Evolutionary conservation across 306 rosid genomes (phyloP), one percentile per base, ranked within the genome.

Genomic region (Rosa rugosa): DNA sequence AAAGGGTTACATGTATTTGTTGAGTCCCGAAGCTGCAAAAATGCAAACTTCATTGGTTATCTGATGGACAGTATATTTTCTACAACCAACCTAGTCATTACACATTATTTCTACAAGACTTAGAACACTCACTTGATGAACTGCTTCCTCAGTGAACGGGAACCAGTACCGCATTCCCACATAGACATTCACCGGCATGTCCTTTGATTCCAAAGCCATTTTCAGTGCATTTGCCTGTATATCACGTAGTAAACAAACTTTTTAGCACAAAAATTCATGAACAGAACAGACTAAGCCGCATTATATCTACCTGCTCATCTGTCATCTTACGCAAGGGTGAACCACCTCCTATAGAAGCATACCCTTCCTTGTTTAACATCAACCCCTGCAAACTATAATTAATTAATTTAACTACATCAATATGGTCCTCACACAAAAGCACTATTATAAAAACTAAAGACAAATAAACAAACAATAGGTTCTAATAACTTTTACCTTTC

Each of bases 321-420:
- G 98, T 96, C 73, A 93, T 96, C 85, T 96, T 90, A 44, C 99
- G 96, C 80, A 96, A 85, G 9, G 99, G 99, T 59, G 99, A 96
- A 82, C 99, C 99, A 50, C 99, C 99, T 60, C 99, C 99, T 60
- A 96, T 96, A 72, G 99, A 83, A 80, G 98, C 99, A 90, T 96
- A 96, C 60, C 96, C 99, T 85, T 91, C 99, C 87, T 87, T 96
- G 78, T 25, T 25, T 25, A 25, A 25, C 27, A 25, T 25, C 27
- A 25, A 25, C 27, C 27, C 27, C 27, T 25, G 27, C 27, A 25
- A 25, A 25, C 27, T 25, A 25, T 25, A 25, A 25, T 25, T 25
- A 25, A 25, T 25, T 25, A 25, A 25, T 25, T 25, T 25, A 25
- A 25, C 27, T 25, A 25, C 27, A 25, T 25, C 27, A 25, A 25